Percentiles rank a stretch among this genome's conserved stretches.
These are phyloP conservation scores for Sporisorium reilianum DNA, from an alignment of 1,284 basidiomycete genomes.

Conservation along the genomic window DNA sequence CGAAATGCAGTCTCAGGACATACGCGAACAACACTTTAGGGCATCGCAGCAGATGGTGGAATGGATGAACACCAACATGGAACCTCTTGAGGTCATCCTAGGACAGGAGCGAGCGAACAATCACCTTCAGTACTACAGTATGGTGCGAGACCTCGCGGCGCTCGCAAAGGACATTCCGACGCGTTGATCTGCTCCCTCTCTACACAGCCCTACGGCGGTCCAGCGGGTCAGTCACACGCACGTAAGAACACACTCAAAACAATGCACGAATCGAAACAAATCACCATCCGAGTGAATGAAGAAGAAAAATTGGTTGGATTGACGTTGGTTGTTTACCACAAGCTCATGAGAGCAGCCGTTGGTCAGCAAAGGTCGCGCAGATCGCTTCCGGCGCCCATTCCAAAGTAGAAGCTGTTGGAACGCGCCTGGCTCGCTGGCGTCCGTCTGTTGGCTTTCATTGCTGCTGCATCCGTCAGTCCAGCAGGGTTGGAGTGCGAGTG, in stretches of 20 bases:
- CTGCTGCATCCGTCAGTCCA: background rate
- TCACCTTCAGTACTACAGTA: background rate
- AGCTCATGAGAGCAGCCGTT: background rate
- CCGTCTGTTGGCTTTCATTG: conserved; percentile 3
- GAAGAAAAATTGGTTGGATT: background rate
- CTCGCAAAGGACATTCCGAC: background rate
- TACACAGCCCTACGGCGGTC: too few species aligned
- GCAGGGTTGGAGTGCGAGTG: conserved; percentile 16
- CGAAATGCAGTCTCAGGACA: background rate
- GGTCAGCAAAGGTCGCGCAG: conserved; percentile 28
- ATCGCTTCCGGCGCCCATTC: conserved; percentile 27
- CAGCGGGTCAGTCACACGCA: too few species aligned
- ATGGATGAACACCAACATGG: background rate
- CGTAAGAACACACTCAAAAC: background rate
- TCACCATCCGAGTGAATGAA: too few species aligned
- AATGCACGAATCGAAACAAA: too few species aligned
- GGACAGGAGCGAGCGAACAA: background rate
- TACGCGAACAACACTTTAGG: conserved; percentile 4
- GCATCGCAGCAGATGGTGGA: conserved; percentile 5
- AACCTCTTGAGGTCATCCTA: background rate
- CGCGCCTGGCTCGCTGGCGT: conserved; percentile 9
- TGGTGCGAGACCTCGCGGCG: conserved; percentile 6
- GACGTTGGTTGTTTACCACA: background rate
- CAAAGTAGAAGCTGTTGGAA: conserved; percentile 34
- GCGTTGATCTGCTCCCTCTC: background rate